These are phyloP conservation scores for Erysimum pusillum DNA, from an alignment of 441 rosid genomes.

Conservation along the genomic window DNA sequence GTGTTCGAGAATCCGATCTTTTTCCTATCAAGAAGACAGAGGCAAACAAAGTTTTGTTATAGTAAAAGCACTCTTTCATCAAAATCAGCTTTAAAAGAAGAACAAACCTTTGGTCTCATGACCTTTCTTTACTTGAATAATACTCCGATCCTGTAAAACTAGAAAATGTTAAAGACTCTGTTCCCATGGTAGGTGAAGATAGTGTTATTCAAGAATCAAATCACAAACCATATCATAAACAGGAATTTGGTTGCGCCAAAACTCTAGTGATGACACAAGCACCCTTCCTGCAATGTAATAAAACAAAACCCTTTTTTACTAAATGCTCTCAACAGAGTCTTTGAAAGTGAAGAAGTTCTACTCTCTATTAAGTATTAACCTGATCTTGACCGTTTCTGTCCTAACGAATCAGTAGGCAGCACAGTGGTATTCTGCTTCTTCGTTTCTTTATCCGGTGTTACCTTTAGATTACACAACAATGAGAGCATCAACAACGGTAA, in stretches of 20 bases:
- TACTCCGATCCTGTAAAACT: constrained; percentile 57
- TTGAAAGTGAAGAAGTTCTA: constrained; percentile 4
- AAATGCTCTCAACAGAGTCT: not conserved
- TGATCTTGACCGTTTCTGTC: constrained; percentile 72
- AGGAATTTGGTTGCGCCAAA: constrained; percentile 79
- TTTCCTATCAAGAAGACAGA: constrained; percentile 34
- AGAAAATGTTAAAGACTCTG: constrained; percentile 4
- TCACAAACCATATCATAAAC: constrained; percentile 71
- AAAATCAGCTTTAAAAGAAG: not conserved
- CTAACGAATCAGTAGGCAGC: constrained; percentile 56
- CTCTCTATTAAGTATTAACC: constrained; percentile 55
- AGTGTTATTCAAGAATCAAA: not conserved
- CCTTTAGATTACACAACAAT: constrained; percentile 47
- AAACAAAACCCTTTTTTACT: constrained; percentile 8
- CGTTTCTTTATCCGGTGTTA: constrained; percentile 46
- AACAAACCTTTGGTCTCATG: constrained; percentile 52
- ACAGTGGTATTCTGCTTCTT: constrained; percentile 35
- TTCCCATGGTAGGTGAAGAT: constrained; percentile 21
- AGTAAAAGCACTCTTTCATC: not conserved
- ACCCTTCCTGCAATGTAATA: constrained; percentile 64
- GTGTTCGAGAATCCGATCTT: constrained; percentile 11
- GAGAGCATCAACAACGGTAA: constrained; percentile 28
- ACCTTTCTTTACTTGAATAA: constrained; percentile 58
- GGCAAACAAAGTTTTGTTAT: not conserved
- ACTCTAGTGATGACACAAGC: constrained; percentile 70